These are phyloP conservation scores for Erigeron canadensis DNA, from an alignment of 129 eudicot species.

Conservation along the genomic window DNA sequence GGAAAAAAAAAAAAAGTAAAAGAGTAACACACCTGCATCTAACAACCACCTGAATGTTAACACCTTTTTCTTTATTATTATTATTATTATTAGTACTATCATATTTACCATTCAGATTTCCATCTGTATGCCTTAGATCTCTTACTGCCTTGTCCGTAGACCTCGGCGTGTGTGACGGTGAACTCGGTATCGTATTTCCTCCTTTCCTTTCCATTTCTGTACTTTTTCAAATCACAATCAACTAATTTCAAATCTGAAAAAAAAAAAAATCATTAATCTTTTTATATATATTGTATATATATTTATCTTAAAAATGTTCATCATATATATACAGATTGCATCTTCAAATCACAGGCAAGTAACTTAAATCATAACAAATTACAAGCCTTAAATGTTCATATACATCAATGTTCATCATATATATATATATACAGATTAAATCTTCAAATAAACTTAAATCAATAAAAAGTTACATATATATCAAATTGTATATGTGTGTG, in stretches of 20 bases:
- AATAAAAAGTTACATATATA: not conserved
- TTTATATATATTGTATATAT: not conserved
- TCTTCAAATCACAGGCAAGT: not conserved
- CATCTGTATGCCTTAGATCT: slow-evolving; percentile 78
- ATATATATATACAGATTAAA: too few species aligned
- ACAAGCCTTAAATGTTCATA: not conserved
- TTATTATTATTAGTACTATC: slow-evolving; percentile 20
- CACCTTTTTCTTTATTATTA: slow-evolving; percentile 68
- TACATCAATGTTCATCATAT: not conserved
- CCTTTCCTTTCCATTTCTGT: slow-evolving; percentile 68
- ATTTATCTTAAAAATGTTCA: too few species aligned
- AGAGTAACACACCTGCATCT: slow-evolving; percentile 69
- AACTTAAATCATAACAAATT: not conserved
- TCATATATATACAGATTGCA: too few species aligned
- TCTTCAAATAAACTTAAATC: not conserved
- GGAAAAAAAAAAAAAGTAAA: not conserved
- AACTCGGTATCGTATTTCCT: slow-evolving; percentile 48
- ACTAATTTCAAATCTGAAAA: slow-evolving; percentile 8
- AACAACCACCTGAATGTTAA: slow-evolving; percentile 82
- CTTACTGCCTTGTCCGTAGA: slow-evolving; percentile 67
- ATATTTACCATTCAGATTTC: slow-evolving; percentile 52
- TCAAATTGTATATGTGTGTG: too few species aligned
- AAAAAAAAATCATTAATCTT: not conserved
- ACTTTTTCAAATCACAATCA: slow-evolving; percentile 29
- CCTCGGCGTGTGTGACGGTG: slow-evolving; percentile 80